A percentile compares a stretch with the other conserved stretches of the same genome.
These are phyloP conservation scores for Blastocrithidia nonstop DNA, from an alignment of 208 protist genomes.

Conservation along the genomic window DNA sequence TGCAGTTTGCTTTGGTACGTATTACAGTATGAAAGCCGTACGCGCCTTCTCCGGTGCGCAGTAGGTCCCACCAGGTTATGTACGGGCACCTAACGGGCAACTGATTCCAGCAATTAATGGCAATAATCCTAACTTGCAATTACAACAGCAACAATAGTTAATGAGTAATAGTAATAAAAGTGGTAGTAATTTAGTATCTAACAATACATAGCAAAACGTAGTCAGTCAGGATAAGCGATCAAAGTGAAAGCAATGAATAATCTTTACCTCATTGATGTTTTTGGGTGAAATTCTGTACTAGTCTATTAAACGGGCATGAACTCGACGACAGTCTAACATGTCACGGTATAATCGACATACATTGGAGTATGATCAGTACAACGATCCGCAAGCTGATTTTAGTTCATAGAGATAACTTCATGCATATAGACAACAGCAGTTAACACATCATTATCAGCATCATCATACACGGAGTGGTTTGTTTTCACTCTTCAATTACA, in stretches of 20 bases:
- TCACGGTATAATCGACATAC: too few species aligned
- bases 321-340: too few species aligned
- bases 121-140: slow-evolving; percentile 4
- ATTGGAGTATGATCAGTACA: too few species aligned
- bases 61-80: slow-evolving; percentile 3
- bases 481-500: too few species aligned
- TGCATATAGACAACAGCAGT: too few species aligned
- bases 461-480: too few species aligned
- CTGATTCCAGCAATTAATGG: slow-evolving; percentile 10
- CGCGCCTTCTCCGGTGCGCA: slow-evolving; percentile 40
- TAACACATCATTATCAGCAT: too few species aligned
- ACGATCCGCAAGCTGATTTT: too few species aligned
- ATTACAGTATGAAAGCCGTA: slow-evolving; percentile 76
- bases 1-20: slow-evolving; percentile 70
- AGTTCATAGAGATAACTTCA: too few species aligned
- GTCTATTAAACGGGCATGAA: slow-evolving; percentile 12
- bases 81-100: slow-evolving; percentile 10
- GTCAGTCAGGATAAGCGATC: too few species aligned
- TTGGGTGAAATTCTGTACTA: slow-evolving; percentile 41
- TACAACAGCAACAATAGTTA: slow-evolving; percentile 6
- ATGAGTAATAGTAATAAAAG: slow-evolving; percentile 2
- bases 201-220: too few species aligned
- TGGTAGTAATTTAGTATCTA: not conserved
- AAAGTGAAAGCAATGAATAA: slow-evolving; percentile 32
- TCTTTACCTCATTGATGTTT: slow-evolving; percentile 39